A percentile compares a stretch with the other conserved stretches of the same genome.
Evolutionary conservation across 306 rosid species (phyloP).

Genomic region (Gastrolobium bilobum): DNA sequence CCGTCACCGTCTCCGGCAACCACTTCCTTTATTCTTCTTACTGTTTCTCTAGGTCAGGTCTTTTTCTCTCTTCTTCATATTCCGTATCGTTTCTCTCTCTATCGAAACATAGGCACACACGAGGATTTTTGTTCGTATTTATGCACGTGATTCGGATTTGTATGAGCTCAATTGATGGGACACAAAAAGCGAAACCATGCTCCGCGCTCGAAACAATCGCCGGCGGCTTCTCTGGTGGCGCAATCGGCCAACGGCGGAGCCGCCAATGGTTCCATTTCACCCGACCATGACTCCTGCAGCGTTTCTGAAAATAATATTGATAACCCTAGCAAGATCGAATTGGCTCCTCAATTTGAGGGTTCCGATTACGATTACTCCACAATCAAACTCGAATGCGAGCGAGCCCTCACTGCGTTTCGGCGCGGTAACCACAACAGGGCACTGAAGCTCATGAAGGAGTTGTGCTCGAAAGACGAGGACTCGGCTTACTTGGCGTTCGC

Average conservation of each 20-base stretch:
- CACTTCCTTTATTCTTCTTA: not conserved
- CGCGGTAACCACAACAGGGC: conserved; percentile 95
- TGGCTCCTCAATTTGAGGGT: conserved; percentile 61
- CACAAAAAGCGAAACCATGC: conserved; percentile 83
- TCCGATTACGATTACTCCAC: conserved; percentile 53
- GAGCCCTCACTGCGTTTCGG: conserved; percentile 79
- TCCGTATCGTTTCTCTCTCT: not conserved
- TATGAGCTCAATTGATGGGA: conserved; percentile 74
- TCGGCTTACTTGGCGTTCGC: conserved; percentile 67
- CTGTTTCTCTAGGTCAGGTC: conserved; percentile 35
- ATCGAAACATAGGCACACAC: not conserved
- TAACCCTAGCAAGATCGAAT: conserved; percentile 67
- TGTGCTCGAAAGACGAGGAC: conserved; percentile 63
- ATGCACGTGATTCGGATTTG: conserved; percentile 77
- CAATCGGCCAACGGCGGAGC: conserved; percentile 62
- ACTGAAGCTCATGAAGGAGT: conserved; percentile 83
- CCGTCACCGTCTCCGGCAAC: conserved; percentile 42
- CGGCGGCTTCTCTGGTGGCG: conserved; percentile 66
- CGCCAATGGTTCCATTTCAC: conserved; percentile 52
- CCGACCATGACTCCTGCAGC: conserved; percentile 47
- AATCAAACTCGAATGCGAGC: conserved; percentile 86
- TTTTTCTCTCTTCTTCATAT: conserved; percentile 14
- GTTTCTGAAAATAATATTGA: conserved; percentile 37
- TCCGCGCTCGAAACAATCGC: conserved; percentile 68
- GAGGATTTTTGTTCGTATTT: conserved; percentile 37